These are phyloP conservation scores for Paraphoma chrysanthemicola DNA, from an alignment of 2,329 filamentous ascomycete genomes.

Conservation along the genomic window DNA sequence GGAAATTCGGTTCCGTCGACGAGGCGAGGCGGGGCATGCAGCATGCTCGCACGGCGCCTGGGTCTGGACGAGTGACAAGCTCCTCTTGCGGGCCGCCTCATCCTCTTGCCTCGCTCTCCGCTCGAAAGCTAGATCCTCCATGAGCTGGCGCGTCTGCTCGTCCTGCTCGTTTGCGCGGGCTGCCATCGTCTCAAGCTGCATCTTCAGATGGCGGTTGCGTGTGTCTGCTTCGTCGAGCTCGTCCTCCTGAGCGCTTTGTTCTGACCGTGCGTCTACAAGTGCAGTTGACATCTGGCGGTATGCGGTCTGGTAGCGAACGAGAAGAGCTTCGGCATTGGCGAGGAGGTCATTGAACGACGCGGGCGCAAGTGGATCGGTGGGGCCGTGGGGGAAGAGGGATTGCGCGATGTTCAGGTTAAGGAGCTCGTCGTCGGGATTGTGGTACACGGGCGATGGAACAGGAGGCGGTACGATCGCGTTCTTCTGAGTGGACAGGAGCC, in stretches of 20 bases:
- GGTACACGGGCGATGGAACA: conserved; percentile 37
- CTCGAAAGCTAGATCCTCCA: conserved; percentile 45
- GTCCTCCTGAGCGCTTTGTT: conserved; percentile 65
- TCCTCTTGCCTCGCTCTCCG: conserved; percentile 42
- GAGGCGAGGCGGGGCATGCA: conserved; percentile 22
- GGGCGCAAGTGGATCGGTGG: conserved; percentile 57
- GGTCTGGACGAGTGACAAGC: conserved; percentile 35
- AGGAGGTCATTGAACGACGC: conserved; percentile 65
- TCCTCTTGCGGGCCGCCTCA: conserved; percentile 42
- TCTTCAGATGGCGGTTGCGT: conserved; percentile 63
- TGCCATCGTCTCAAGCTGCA: conserved; percentile 67
- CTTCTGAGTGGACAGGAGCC: conserved; percentile 47
- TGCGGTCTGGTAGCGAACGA: conserved; percentile 62
- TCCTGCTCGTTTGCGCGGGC: conserved; percentile 63
- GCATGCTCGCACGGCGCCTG: conserved; percentile 23
- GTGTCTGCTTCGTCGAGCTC: conserved; percentile 68
- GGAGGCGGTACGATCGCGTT: conserved; percentile 35
- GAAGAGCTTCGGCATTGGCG: conserved; percentile 61
- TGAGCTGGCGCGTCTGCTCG: conserved; percentile 55
- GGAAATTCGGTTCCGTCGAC: conserved; percentile 42
- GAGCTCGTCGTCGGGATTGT: conserved; percentile 56
- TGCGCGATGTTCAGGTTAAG: conserved; percentile 62
- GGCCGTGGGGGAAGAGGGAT: conserved; percentile 61
- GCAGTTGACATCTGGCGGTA: conserved; percentile 55
- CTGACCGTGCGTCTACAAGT: conserved; percentile 59